A percentile compares a stretch with the other conserved stretches of the same genome.
phyloP scores from a whole-genome alignment of 2,329 filamentous ascomycete species.

The Leptoxyphium fumago region DNA sequence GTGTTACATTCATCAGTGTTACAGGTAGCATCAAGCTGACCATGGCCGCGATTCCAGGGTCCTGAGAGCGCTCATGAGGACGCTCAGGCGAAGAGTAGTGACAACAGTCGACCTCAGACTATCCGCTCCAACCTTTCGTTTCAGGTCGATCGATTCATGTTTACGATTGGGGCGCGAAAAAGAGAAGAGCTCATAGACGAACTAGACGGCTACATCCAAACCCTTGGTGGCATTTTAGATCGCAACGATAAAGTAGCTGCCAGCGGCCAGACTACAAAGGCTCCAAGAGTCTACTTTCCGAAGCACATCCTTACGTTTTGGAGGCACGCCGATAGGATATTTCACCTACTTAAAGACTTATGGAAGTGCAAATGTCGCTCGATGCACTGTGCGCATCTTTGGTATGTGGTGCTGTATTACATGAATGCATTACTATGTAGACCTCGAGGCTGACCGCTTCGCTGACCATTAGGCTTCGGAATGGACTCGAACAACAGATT shows the following conservation, averaged over 20 bases:
- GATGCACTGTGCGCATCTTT: conserved; percentile 5
- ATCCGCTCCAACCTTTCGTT: conserved; percentile 3
- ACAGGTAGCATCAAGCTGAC: neutral
- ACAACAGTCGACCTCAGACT: conserved; percentile 2
- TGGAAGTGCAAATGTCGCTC: conserved; percentile 9
- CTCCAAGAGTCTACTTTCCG: conserved; percentile 2
- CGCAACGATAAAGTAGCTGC: conserved; percentile 2
- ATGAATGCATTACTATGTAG: neutral
- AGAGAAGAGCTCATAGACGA: conserved; percentile 5
- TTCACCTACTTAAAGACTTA: conserved; percentile 5
- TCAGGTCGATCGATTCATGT: conserved; percentile 6
- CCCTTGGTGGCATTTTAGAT: neutral
- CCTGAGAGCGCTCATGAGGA: neutral
- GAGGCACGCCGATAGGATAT: conserved; percentile 10
- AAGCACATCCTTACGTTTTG: conserved; percentile 7
- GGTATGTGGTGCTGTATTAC: conserved; percentile 1
- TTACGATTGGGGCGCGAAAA: conserved; percentile 1
- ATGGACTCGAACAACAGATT: neutral
- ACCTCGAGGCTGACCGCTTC: neutral
- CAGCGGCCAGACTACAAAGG: conserved; percentile 2
- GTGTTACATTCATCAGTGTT: too few relatives aligned
- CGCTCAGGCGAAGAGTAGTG: neutral
- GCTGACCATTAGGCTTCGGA: neutral
- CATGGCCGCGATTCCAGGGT: neutral
- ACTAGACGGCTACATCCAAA: conserved; percentile 4